These are phyloP conservation scores for Pseudoperonospora humuli DNA, from an alignment of 352 stramenopile genomes.

Conservation along the genomic window DNA sequence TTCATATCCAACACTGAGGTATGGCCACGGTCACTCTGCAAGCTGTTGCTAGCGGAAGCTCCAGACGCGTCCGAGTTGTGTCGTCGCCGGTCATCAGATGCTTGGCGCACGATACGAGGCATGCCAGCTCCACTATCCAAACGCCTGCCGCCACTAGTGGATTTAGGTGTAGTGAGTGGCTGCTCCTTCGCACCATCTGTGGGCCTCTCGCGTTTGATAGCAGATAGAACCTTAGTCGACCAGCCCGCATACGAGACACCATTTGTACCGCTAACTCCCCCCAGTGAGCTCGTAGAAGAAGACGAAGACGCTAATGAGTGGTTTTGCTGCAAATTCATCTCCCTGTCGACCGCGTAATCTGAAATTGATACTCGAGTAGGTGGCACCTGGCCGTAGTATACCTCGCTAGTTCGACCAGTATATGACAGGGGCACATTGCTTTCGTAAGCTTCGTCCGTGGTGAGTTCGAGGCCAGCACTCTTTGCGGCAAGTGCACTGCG, in stretches of 20 bases:
- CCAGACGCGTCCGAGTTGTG: slow-evolving; percentile 39
- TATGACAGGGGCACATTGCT: slow-evolving; percentile 20
- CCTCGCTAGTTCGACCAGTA: slow-evolving; percentile 24
- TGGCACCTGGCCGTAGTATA: slow-evolving; percentile 20
- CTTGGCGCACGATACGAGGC: slow-evolving; percentile 10
- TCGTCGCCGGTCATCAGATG: slow-evolving; percentile 24
- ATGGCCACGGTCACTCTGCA: slow-evolving; percentile 29
- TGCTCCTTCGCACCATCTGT: slow-evolving; percentile 23
- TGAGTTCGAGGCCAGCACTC: slow-evolving; percentile 9
- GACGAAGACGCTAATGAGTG: slow-evolving; percentile 37
- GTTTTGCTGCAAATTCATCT: slow-evolving; percentile 18
- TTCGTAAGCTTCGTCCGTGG: slow-evolving; percentile 14
- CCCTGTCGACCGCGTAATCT: slow-evolving; percentile 22
- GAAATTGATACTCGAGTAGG: slow-evolving; percentile 24
- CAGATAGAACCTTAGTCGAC: slow-evolving; percentile 49
- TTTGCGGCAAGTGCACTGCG: slow-evolving; percentile 26
- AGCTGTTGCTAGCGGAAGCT: slow-evolving; percentile 23
- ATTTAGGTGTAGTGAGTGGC: slow-evolving; percentile 17
- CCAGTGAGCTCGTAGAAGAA: slow-evolving; percentile 31
- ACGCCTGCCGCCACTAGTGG: slow-evolving; percentile 18
- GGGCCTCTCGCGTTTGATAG: slow-evolving; percentile 36
- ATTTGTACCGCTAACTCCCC: slow-evolving; percentile 10
- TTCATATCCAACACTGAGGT: slow-evolving; percentile 22
- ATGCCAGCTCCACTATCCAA: slow-evolving; percentile 8
- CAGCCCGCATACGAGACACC: slow-evolving; percentile 44